Percentiles rank a stretch among this genome's conserved stretches.
phyloP scores from a whole-genome alignment of 1,284 basidiomycete species.

The Tilletia horrida region DNA sequence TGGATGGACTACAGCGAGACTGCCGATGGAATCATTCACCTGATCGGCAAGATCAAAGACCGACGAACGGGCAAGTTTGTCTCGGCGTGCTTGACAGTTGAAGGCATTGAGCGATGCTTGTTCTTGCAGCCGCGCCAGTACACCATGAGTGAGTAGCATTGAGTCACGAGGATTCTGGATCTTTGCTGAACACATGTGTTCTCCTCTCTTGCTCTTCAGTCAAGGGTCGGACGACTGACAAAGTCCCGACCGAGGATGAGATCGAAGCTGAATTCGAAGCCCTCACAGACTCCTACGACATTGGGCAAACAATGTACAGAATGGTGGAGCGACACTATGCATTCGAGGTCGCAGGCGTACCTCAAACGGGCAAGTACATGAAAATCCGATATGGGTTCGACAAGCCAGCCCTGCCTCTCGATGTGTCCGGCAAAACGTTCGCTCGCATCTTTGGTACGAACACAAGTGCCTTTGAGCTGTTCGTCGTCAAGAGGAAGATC shows the following conservation, averaged over 20 bases:
- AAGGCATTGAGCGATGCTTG: constrained; percentile 84
- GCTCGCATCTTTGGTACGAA: constrained; percentile 86
- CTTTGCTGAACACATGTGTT: not conserved
- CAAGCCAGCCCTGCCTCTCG: constrained; percentile 60
- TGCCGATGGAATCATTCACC: constrained; percentile 48
- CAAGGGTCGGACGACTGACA: constrained; percentile 69
- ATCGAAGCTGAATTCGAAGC: constrained; percentile 81
- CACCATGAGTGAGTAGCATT: not conserved
- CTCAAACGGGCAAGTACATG: constrained; percentile 80
- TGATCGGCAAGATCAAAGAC: constrained; percentile 53
- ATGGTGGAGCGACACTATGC: constrained; percentile 88
- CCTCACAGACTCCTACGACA: constrained; percentile 69
- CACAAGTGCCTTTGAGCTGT: constrained; percentile 85
- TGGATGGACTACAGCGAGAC: constrained; percentile 52
- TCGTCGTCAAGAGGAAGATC: constrained; percentile 93
- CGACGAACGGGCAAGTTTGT: constrained; percentile 63
- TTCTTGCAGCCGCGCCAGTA: constrained; percentile 71
- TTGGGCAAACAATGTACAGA: constrained; percentile 66
- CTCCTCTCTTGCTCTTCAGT: constrained; percentile 40
- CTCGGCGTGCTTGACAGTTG: constrained; percentile 83
- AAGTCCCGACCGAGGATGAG: constrained; percentile 59
- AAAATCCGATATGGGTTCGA: constrained; percentile 62
- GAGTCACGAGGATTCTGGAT: not conserved
- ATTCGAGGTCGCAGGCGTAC: constrained; percentile 81
- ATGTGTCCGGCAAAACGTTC: constrained; percentile 77